Evolutionary conservation across 192 early-diverging fungal species (phyloP).

Genomic region (Lobosporangium transversale): DNA sequence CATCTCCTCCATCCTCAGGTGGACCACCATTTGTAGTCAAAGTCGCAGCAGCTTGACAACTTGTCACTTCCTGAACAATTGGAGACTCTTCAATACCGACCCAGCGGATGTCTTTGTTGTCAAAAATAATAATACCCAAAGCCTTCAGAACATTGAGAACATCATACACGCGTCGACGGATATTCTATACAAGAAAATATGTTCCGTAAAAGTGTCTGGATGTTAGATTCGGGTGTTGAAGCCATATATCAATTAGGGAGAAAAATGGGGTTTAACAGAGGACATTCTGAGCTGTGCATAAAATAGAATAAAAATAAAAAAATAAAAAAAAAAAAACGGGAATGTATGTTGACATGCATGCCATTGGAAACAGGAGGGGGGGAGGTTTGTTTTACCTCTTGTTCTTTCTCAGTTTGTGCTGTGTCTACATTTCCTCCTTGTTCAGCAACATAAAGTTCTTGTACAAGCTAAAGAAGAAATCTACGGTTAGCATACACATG

Average conservation of each 20-base stretch:
- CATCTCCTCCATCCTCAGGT: slow-evolving; percentile 18
- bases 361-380: too few species aligned
- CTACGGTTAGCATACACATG: too few species aligned
- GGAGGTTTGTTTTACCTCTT: slow-evolving; percentile 45
- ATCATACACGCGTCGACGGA: slow-evolving; percentile 76
- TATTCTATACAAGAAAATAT: slow-evolving; percentile 71
- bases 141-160: slow-evolving; percentile 76
- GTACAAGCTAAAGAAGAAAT: slow-evolving; percentile 47
- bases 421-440: slow-evolving; percentile 10
- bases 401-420: slow-evolving; percentile 5
- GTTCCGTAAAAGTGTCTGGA: too few species aligned
- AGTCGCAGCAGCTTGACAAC: background rate
- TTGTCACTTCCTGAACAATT: slow-evolving; percentile 20
- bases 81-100: slow-evolving; percentile 62
- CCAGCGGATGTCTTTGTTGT: slow-evolving; percentile 73
- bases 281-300: too few species aligned
- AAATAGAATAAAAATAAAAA: background rate
- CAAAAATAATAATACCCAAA: slow-evolving; percentile 68
- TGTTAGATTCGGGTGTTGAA: too few species aligned
- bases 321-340: background rate
- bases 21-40: background rate
- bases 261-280: background rate
- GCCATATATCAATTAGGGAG: background rate
- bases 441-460: slow-evolving; percentile 19
- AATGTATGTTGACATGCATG: too few species aligned